Base-by-base conservation (phyloP, 306 rosid genomes). In the Vigna nakashimae region DNA sequence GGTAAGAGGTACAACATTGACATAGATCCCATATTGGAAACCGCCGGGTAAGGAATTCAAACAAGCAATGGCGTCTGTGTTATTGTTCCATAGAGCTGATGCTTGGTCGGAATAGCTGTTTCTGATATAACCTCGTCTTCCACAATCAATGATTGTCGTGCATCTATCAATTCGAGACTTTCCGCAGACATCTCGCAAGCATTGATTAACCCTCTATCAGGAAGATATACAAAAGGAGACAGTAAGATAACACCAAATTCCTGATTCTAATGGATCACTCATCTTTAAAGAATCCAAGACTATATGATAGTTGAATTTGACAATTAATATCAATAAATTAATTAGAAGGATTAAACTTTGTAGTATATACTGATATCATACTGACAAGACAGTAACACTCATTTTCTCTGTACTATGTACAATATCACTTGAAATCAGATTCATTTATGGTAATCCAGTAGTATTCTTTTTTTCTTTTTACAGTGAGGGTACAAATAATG, bases 201-300 rank as follows among this genome's bases (percentile, higher is more conserved):
- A 92, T 85, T 91, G 93, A 78, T 88, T 94, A 72, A 94, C 92
- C 84, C 97, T 87, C 97, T 67, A 75, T 11, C 73, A 65, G 73
- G 80, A 83, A 81, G 20, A 73, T 18, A 28, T 63, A 78, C 58
- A 28, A 69, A 34, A 50, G 6, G 71, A 26, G 6, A 18, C 71
- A 53, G 55, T 76, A 74, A 62, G 52, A 32, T 24, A 84, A 70
- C 38, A 51, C 18, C 7, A 77, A 65, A 56, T 28, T 76, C 38
- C 15, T 4, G 26, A 59, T 60, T 45, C 57, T 52, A 28, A 46
- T 24, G 24, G 46, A 60, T 15, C 11, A 13, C 50, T 70, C 14
- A 40, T 65, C 40, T 56, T 78, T 51, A 40, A 50, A 65, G 71
- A 62, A 80, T 56, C 69, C 43, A 43, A 72, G 32, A 48, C 40